Base-by-base conservation (phyloP, 1,139 yeast species). In the Yamadazyma pseudoaaseri region DNA sequence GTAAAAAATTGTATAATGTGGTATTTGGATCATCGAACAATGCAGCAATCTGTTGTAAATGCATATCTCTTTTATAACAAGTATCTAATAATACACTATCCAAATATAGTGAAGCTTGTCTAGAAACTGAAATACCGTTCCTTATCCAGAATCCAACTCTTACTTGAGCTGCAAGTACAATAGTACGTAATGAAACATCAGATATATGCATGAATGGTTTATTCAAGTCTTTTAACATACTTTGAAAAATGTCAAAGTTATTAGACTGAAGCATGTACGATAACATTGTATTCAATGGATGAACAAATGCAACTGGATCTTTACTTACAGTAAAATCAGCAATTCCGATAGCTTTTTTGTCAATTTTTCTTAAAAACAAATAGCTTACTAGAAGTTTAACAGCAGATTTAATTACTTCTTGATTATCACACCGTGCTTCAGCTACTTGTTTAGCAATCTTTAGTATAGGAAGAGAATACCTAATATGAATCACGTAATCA, bases 71-170 rank as follows among this genome's bases (percentile, higher is more conserved):
- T 35, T 51, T 48, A 38, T 54, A 67, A 0, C 69, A 52, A 11
- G 49, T 36, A 20, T 57, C 79, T 49, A 47, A 61, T 61, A 62
- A 67, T 43, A 48, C 42, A 20, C 61, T 45, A 17, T 56, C 66
- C 26, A 56, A 48, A 38, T 68, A 66, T 24, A 62, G 45, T 1
- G 62, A 43, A 1, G 70, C 74, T 45, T 76, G 80, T 30, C 71
- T 65, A 3, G 77, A 56, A 2, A 72, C 73, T 5, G 75, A 61
- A 30, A 63, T 48, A n/a, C 86, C 86, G 53, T 92, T 92, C 54
- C 97, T 74, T 3, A 92, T 86, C 97, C 97, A 92, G 41, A 83
- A 76, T 0, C 96, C 95, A 2, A 77, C 71, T 29, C 79, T 76
- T 11, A 89, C 79, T 53, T 92, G 97, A 0, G 90, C 70, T 6